phyloP scores from a whole-genome alignment of 164 flowering plant genomes.

The Dillenia suffruticosa region DNA sequence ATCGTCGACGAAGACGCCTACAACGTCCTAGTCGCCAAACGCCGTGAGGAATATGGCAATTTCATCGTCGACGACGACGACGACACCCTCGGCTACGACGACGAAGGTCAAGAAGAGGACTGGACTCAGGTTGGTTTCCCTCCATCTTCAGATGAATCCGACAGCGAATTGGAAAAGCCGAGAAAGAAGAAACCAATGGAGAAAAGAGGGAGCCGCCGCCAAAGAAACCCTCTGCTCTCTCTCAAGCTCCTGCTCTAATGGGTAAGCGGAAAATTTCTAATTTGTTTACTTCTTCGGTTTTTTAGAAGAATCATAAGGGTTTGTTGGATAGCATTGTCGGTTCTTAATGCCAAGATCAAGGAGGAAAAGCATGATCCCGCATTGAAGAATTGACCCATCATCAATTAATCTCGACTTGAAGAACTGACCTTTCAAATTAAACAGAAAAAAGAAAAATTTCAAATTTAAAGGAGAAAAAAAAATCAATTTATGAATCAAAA shows the following conservation, averaged over 20 bases:
- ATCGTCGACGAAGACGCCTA: constrained; percentile 74
- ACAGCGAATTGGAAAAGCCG: constrained; percentile 36
- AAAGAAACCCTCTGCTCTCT: constrained; percentile 51
- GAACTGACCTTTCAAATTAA: too few species aligned
- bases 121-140: constrained; percentile 53
- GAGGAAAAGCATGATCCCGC: too few species aligned
- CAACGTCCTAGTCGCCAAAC: constrained; percentile 62
- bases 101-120: constrained; percentile 90
- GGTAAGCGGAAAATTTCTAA: constrained; percentile 80
- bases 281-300: constrained; percentile 77
- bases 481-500: too few species aligned
- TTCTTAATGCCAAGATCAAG: too few species aligned
- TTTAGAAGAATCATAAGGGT: constrained; percentile 53
- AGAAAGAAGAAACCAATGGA: constrained; percentile 41
- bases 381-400: too few species aligned
- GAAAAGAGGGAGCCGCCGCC: constrained; percentile 43
- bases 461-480: too few species aligned
- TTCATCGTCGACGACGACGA: constrained; percentile 91
- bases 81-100: constrained; percentile 75
- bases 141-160: constrained; percentile 62
- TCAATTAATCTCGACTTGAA: too few species aligned
- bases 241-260: constrained; percentile 84
- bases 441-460: too few species aligned
- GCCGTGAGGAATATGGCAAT: constrained; percentile 53
- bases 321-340: constrained; percentile 66